Conservation (phyloP, 768 basidiomycete genomes). For the Tricholoma furcatifolium region DNA sequence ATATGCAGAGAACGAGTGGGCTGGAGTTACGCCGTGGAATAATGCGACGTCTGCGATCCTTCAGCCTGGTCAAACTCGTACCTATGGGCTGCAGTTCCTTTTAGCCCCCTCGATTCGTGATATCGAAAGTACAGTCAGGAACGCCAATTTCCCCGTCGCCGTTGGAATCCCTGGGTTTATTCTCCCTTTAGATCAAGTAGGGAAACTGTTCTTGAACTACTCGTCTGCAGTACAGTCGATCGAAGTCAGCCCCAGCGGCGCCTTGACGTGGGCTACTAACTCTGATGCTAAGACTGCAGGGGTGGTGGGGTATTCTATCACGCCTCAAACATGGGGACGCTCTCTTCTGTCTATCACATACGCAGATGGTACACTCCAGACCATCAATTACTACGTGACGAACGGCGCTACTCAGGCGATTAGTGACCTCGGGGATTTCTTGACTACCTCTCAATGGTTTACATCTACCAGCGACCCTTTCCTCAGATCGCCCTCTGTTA, state of each 20-base stretch:
- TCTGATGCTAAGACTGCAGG: slow-evolving; percentile 37
- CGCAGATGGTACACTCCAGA: slow-evolving; percentile 49
- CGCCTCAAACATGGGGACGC: slow-evolving; percentile 43
- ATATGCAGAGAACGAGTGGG: slow-evolving; percentile 57
- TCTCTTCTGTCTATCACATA: slow-evolving; percentile 49
- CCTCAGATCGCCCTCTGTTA: slow-evolving; percentile 50
- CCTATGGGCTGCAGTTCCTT: slow-evolving; percentile 53
- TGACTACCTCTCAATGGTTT: slow-evolving; percentile 56
- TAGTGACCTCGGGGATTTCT: slow-evolving; percentile 50
- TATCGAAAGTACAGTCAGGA: slow-evolving; percentile 44
- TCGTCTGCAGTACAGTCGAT: slow-evolving; percentile 39
- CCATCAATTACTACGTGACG: slow-evolving; percentile 51
- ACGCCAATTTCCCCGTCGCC: slow-evolving; percentile 44
- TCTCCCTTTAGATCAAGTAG: slow-evolving; percentile 44
- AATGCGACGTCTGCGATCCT: slow-evolving; percentile 47
- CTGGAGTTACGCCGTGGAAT: slow-evolving; percentile 51
- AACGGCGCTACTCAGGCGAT: slow-evolving; percentile 43
- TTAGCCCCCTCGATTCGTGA: slow-evolving; percentile 48
- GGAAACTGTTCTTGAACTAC: slow-evolving; percentile 52
- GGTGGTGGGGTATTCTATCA: slow-evolving; percentile 50
- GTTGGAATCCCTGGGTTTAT: slow-evolving; percentile 55
- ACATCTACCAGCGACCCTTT: slow-evolving; percentile 49
- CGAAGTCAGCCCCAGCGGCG: slow-evolving; percentile 43
- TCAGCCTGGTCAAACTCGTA: slow-evolving; percentile 45
- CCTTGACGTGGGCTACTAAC: slow-evolving; percentile 44